These are phyloP conservation scores for Pisolithus tinctorius DNA, from an alignment of 768 basidiomycete species.

Conservation along the genomic window DNA sequence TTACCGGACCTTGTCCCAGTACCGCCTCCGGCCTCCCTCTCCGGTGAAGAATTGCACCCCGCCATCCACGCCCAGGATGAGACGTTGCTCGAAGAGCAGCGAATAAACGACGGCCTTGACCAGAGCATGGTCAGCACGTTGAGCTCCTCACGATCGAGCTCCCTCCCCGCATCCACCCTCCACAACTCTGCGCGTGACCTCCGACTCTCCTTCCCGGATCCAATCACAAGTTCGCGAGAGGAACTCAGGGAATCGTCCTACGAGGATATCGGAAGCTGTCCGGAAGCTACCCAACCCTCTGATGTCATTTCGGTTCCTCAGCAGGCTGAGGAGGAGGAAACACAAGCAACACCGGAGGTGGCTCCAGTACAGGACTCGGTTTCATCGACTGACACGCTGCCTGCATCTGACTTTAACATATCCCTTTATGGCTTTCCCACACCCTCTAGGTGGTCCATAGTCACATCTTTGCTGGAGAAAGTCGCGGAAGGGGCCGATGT, in stretches of 20 bases:
- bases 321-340: constrained; percentile 28
- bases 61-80: constrained; percentile 23
- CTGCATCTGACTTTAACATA: constrained; percentile 47
- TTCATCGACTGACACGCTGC: constrained; percentile 10
- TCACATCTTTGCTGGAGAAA: constrained; percentile 54
- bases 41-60: constrained; percentile 19
- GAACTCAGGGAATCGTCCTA: constrained; percentile 52
- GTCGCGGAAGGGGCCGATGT: constrained; percentile 34
- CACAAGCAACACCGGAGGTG: constrained; percentile 12
- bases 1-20: constrained; percentile 17
- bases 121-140: constrained; percentile 81
- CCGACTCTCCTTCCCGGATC: constrained; percentile 78
- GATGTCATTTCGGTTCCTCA: constrained; percentile 9
- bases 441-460: constrained; percentile 53
- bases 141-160: constrained; percentile 64
- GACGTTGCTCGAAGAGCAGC: constrained; percentile 52
- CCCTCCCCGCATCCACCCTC: constrained; percentile 44
- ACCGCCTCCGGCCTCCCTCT: constrained; percentile 15
- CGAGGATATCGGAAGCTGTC: constrained; percentile 40
- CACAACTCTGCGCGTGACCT: constrained; percentile 67
- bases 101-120: constrained; percentile 68
- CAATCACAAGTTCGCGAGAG: constrained; percentile 64
- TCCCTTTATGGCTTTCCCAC: constrained; percentile 62
- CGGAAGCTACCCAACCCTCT: constrained; percentile 24
- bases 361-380: constrained; percentile 28